phyloP scores from a whole-genome alignment of 257 asterid genomes.

The Haberlea rhodopensis region DNA sequence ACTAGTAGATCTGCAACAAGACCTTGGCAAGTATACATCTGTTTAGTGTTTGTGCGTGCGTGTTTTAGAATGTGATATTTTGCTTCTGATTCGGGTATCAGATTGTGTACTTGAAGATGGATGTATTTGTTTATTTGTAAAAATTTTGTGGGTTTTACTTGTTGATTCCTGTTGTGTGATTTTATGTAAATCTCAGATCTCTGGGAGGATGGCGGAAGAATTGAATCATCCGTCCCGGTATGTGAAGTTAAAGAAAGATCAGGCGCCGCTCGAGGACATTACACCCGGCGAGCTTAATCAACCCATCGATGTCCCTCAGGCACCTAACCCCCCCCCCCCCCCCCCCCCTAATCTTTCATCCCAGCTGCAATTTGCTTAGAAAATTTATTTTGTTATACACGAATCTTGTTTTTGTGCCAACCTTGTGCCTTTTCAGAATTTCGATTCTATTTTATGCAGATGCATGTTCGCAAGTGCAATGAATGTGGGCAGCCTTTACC shows the following conservation, averaged over 20 bases:
- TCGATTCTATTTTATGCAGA: slow-evolving; percentile 41
- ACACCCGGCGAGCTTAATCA: slow-evolving; percentile 95
- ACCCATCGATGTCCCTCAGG: slow-evolving; percentile 92
- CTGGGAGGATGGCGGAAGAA: slow-evolving; percentile 68
- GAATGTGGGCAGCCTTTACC: slow-evolving; percentile 97
- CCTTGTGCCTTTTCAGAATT: background rate
- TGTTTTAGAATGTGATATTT: too few relatives aligned
- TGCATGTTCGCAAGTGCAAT: slow-evolving; percentile 75
- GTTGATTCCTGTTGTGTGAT: too few relatives aligned
- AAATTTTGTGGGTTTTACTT: too few relatives aligned
- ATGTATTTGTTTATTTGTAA: too few relatives aligned
- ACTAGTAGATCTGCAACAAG: too few relatives aligned
- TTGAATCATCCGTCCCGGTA: slow-evolving; percentile 67
- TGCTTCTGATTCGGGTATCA: too few relatives aligned
- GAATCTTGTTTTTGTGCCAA: background rate
- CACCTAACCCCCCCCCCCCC: too few relatives aligned
- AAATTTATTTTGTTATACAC: background rate
- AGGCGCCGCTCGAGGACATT: slow-evolving; percentile 75
- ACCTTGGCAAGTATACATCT: too few relatives aligned
- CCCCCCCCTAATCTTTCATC: too few relatives aligned
- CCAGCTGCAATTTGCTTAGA: background rate
- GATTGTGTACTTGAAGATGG: too few relatives aligned
- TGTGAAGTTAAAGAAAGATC: slow-evolving; percentile 87
- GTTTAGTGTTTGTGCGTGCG: too few relatives aligned
- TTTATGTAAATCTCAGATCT: slow-evolving; percentile 25